Percentiles rank a stretch among this genome's conserved stretches.
These are phyloP conservation scores for Saturnispora sanitii DNA, from an alignment of 805 yeast species.

Conservation along the genomic window DNA sequence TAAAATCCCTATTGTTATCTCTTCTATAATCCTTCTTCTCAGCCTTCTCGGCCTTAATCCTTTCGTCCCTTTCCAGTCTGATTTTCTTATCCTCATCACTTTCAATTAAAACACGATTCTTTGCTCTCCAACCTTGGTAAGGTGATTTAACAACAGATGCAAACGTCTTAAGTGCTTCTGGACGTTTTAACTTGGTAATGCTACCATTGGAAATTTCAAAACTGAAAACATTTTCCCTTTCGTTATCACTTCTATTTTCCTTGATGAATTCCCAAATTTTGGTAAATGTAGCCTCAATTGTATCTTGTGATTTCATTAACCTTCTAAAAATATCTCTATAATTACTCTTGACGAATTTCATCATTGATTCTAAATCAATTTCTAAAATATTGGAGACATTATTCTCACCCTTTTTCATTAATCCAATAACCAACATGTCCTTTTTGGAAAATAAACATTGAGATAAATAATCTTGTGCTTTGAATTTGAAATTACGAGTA, in stretches of 20 bases:
- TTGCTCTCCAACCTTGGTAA: background rate
- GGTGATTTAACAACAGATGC: background rate
- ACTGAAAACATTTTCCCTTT: background rate
- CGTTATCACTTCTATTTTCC: background rate
- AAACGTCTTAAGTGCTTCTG: background rate
- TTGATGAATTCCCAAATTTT: background rate
- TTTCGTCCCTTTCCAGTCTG: background rate
- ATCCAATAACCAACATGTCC: background rate
- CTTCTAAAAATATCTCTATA: background rate
- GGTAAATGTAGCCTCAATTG: background rate
- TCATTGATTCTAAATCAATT: background rate
- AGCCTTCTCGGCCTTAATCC: background rate
- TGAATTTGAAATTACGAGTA: background rate
- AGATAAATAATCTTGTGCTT: background rate
- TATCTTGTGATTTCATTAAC: background rate
- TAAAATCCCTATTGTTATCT: no score
- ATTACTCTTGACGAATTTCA: background rate
- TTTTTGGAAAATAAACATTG: background rate
- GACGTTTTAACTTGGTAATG: background rate
- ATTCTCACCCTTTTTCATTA: background rate
- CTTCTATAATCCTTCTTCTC: no score
- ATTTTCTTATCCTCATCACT: background rate
- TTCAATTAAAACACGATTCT: background rate
- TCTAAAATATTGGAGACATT: background rate
- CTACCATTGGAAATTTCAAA: background rate